Percentiles rank a stretch among this genome's conserved stretches.
These are phyloP conservation scores for Podospora pseudocomata DNA, from an alignment of 495 filamentous ascomycete genomes.

Conservation along the genomic window DNA sequence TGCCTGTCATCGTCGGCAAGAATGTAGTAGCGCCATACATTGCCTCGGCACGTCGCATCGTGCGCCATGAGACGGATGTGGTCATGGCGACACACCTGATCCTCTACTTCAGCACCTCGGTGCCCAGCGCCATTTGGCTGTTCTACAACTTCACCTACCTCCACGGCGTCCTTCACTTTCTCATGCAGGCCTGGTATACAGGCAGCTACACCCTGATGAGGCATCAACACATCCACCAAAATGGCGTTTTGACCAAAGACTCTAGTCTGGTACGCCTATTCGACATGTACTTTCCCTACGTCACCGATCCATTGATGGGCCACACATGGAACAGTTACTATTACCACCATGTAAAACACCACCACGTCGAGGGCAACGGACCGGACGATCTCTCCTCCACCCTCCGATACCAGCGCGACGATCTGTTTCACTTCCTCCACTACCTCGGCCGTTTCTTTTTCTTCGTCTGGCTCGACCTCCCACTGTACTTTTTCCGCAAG, in stretches of 20 bases:
- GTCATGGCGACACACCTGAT: conserved; percentile 75
- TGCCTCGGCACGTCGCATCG: conserved; percentile 26
- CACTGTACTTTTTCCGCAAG: conserved; percentile 64
- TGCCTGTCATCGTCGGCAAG: neutral
- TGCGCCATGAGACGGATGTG: conserved; percentile 39
- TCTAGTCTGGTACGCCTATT: conserved; percentile 29
- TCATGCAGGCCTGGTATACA: conserved; percentile 59
- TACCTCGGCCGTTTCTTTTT: conserved; percentile 72
- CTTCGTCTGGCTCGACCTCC: conserved; percentile 69
- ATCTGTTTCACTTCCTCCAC: conserved; percentile 55
- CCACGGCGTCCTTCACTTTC: conserved; percentile 61
- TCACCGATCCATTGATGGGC: conserved; percentile 70
- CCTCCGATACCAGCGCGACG: conserved; percentile 71
- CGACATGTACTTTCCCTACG: conserved; percentile 65
- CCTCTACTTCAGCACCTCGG: conserved; percentile 62
- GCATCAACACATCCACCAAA: conserved; percentile 78
- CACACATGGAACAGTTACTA: conserved; percentile 83
- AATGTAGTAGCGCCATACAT: conserved; percentile 18
- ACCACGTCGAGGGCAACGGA: conserved; percentile 79
- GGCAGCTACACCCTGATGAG: conserved; percentile 76
- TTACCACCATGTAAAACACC: conserved; percentile 82
- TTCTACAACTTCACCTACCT: conserved; percentile 61
- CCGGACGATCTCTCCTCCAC: conserved; percentile 72
- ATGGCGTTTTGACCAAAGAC: conserved; percentile 57
- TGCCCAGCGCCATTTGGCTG: conserved; percentile 63